Percentiles rank a stretch among this genome's conserved stretches.
Conservation (phyloP, 2,329 filamentous ascomycete species). For the Aspergillus fumigatiaffinis region DNA sequence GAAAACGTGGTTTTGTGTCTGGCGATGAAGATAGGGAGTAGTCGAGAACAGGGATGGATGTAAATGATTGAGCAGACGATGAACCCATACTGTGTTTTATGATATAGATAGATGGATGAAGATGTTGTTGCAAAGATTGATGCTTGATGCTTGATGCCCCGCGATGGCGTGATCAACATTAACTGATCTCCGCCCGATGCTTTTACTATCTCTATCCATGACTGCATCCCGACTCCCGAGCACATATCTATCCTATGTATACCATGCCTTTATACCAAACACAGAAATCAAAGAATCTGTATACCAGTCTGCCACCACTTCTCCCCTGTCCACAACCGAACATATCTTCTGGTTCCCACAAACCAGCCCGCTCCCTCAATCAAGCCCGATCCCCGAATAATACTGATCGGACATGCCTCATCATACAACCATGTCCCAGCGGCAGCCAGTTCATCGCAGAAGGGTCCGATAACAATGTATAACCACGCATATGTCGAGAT, state of each 20-base stretch:
- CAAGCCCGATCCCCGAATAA: neutral
- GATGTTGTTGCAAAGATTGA: neutral
- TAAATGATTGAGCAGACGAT: conserved; percentile 26
- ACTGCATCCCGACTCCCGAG: no score
- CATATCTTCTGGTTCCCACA: neutral
- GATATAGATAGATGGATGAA: neutral
- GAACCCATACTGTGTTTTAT: neutral
- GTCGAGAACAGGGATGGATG: conserved; percentile 30
- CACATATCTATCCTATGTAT: no score
- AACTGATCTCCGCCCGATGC: neutral
- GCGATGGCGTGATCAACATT: neutral
- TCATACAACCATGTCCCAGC: neutral
- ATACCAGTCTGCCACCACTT: neutral
- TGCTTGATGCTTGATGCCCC: neutral
- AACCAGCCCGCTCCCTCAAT: neutral
- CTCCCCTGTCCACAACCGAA: neutral
- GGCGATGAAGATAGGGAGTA: conserved; percentile 19
- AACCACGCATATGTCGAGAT: neutral
- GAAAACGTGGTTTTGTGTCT: conserved; percentile 22
- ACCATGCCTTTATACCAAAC: no score
- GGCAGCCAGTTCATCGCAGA: neutral
- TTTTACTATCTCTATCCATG: no score
- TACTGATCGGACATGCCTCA: neutral
- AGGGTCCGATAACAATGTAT: neutral
- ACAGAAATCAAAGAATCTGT: neutral